Percentiles rank a stretch among this genome's conserved stretches.
phyloP scores from a whole-genome alignment of 179 eudicot species.

The Spinacia oleracea region DNA sequence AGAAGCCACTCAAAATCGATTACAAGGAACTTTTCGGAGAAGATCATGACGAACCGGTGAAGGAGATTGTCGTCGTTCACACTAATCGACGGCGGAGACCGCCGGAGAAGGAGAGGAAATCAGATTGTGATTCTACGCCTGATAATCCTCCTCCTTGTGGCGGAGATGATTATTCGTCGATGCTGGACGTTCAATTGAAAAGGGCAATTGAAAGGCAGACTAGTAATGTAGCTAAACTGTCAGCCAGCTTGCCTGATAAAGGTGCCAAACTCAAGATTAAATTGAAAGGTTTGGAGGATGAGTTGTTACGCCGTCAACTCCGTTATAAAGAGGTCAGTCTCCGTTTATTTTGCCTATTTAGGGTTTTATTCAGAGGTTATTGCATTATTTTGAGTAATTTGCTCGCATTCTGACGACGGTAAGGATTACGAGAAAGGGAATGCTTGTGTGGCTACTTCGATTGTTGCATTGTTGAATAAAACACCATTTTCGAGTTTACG shows the following conservation, averaged over 20 bases:
- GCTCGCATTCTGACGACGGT: background rate
- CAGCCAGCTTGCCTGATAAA: conserved; percentile 32
- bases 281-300: conserved; percentile 27
- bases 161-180: background rate
- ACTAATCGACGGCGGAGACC: conserved; percentile 16
- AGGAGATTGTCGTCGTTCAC: conserved; percentile 24
- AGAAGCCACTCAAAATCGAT: conserved; percentile 23
- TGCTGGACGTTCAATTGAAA: conserved; percentile 17
- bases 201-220: conserved; percentile 4
- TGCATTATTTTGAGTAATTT: background rate
- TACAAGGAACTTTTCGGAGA: conserved; percentile 17
- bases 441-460: too few species aligned
- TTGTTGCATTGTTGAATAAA: too few species aligned
- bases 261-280: conserved; percentile 41
- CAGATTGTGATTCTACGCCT: background rate
- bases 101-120: conserved; percentile 12
- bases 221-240: background rate
- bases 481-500: background rate
- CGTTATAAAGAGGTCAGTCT: conserved; percentile 31
- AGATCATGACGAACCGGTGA: conserved; percentile 19
- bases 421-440: too few species aligned
- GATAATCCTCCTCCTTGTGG: background rate
- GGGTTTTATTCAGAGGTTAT: background rate
- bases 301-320: conserved; percentile 33
- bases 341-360: background rate